phyloP scores from a whole-genome alignment of 352 stramenopile species.

The Pythium rishiriense region DNA sequence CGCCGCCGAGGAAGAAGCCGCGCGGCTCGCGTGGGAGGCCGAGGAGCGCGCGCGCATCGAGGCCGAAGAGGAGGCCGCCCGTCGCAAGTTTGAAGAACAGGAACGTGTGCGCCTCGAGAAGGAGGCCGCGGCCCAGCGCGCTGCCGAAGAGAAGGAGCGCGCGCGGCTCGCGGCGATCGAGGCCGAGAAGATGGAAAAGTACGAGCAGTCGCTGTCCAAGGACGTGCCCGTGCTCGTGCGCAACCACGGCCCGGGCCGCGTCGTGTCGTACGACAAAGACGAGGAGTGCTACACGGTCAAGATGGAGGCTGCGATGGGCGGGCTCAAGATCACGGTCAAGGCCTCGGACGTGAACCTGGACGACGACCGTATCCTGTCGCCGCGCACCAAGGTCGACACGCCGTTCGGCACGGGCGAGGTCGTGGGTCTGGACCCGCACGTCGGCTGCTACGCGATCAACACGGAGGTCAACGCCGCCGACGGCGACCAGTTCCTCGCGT shows the following conservation, averaged over 20 bases:
- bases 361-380: conserved; percentile 84
- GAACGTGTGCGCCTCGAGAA: conserved; percentile 52
- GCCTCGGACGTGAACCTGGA: conserved; percentile 75
- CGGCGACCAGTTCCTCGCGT: conserved; percentile 80
- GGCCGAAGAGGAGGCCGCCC: conserved; percentile 30
- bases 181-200: conserved; percentile 76
- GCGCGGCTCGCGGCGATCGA: conserved; percentile 49
- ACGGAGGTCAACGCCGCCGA: conserved; percentile 76
- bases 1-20: conserved; percentile 33
- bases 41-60: conserved; percentile 25
- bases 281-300: conserved; percentile 73
- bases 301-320: conserved; percentile 64
- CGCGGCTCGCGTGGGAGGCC: conserved; percentile 18
- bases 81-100: conserved; percentile 30
- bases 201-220: conserved; percentile 84
- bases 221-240: conserved; percentile 84
- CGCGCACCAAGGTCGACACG: conserved; percentile 82
- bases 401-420: conserved; percentile 83
- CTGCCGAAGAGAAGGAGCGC: conserved; percentile 50
- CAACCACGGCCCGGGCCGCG: conserved; percentile 63
- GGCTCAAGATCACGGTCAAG: conserved; percentile 71
- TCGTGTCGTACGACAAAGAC: conserved; percentile 83
- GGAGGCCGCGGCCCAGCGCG: conserved; percentile 39
- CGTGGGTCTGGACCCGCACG: conserved; percentile 80
- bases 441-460: conserved; percentile 89